Evolutionary conservation across 2,329 filamentous ascomycete genomes (phyloP).

Genomic region (Xylaria hypoxylon): DNA sequence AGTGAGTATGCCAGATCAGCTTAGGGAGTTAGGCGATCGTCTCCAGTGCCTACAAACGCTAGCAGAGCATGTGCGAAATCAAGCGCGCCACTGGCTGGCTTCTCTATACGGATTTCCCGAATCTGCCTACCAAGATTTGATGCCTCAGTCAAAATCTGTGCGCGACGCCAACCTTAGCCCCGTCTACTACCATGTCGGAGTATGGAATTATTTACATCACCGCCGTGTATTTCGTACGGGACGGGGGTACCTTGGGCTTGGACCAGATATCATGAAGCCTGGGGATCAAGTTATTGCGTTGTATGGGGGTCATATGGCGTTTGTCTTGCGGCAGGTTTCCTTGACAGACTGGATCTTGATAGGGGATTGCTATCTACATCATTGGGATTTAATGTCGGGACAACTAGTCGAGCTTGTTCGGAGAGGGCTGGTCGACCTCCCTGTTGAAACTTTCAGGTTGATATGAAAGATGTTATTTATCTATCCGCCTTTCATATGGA

Average conservation of each 20-base stretch:
- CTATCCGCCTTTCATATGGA: too few species aligned
- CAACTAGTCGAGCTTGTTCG: neutral
- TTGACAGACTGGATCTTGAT: conserved; percentile 13
- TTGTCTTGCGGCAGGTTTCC: conserved; percentile 16
- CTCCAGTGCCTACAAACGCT: conserved; percentile 7
- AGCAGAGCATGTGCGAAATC: conserved; percentile 22
- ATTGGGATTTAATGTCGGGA: conserved; percentile 20
- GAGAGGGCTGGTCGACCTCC: neutral
- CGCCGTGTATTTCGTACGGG: conserved; percentile 19
- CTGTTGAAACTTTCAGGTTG: conserved; percentile 11
- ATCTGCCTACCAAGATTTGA: conserved; percentile 19
- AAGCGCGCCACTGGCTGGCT: conserved; percentile 23
- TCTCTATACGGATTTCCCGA: conserved; percentile 1
- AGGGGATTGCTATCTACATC: conserved; percentile 22
- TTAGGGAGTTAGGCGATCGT: conserved; percentile 11
- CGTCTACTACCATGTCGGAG: conserved; percentile 13
- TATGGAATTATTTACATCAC: conserved; percentile 9
- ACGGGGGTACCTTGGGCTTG: conserved; percentile 20
- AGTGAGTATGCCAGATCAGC: conserved; percentile 20
- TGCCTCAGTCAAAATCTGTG: conserved; percentile 12
- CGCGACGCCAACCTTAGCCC: neutral
- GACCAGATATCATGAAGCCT: conserved; percentile 9
- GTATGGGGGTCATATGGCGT: conserved; percentile 14
- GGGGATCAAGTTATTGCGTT: conserved; percentile 15
- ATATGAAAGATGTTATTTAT: neutral